Evolutionary conservation across 2,329 filamentous ascomycete genomes (phyloP), one percentile per base, ranked within the genome.

Genomic region (Bisporella sp.): DNA sequence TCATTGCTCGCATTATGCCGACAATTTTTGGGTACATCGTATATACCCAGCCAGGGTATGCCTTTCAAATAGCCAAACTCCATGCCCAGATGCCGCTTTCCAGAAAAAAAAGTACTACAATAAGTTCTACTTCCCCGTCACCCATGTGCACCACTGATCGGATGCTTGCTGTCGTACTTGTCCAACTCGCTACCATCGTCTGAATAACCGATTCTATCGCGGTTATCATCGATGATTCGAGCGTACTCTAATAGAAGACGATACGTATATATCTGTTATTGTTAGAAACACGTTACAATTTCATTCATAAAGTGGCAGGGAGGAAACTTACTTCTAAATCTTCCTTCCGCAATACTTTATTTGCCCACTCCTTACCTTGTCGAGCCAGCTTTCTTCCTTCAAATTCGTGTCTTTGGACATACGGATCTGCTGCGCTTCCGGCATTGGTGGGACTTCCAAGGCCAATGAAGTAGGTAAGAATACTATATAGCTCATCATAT

Each of bases 381-480:
- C 73, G 66, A 5, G 87, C 87, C 57, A 93, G 78, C 42, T 73
- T 73, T 64, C 81, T 73, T 0, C 82, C 87, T 62, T 82, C 76
- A n/a, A 69, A 65, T 57, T 81, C 78, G 53, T 69, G 66, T 28
- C 61, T 51, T 12, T 63, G 65, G 2, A 69, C 59, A 50, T 68
- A 66, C 2, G 58, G 50, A 54, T 77, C 75, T 9, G 70, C 61
- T 0, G 68, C 68, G 50, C 21, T 29, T 4, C 73, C 73, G 53
- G 75, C 71, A 62, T 79, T 70, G 1, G 78, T 62, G 2, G 77
- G 67, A 28, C 60, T 61, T 12, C 62, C 72, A 57, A 83, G 81
- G 1, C 84, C 84, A 4, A 87, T 62, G 60, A 91, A 89, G 62
- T 88, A 91, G 51, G 85, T 80, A 73, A 89, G 75, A 49, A 89